Conservation (phyloP, 768 basidiomycete species). For the Russula foetens region DNA sequence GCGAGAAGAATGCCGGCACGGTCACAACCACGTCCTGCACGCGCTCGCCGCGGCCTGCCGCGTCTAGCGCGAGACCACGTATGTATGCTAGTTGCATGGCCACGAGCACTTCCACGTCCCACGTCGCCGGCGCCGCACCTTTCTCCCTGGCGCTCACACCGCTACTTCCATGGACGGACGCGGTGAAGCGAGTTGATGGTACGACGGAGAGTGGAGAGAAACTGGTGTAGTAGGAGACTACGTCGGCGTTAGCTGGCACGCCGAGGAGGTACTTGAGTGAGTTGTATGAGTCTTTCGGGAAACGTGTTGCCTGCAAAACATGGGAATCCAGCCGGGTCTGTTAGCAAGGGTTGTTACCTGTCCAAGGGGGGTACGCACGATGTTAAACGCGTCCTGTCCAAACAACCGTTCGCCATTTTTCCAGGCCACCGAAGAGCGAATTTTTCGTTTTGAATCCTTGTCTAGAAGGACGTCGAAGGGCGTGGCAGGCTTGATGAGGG, state of each 20-base stretch:
- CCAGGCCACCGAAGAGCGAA: slow-evolving; percentile 84
- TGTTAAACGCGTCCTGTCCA: slow-evolving; percentile 79
- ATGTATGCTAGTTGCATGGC: slow-evolving; percentile 93
- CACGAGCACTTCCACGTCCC: slow-evolving; percentile 83
- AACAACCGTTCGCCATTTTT: slow-evolving; percentile 87
- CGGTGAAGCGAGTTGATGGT: slow-evolving; percentile 45
- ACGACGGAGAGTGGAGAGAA: slow-evolving; percentile 52
- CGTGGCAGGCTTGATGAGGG: slow-evolving; percentile 86
- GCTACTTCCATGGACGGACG: slow-evolving; percentile 38
- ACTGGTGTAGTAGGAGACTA: slow-evolving; percentile 29
- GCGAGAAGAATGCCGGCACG: slow-evolving; percentile 84
- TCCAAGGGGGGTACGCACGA: slow-evolving; percentile 45
- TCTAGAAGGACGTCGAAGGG: slow-evolving; percentile 96
- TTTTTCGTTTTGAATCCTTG: slow-evolving; percentile 95
- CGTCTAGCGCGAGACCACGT: slow-evolving; percentile 74
- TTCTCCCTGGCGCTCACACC: slow-evolving; percentile 27
- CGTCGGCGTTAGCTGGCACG: slow-evolving; percentile 37
- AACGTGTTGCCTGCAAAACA: slow-evolving; percentile 72
- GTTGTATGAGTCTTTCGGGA: slow-evolving; percentile 80
- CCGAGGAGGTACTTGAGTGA: slow-evolving; percentile 82
- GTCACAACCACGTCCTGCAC: slow-evolving; percentile 83
- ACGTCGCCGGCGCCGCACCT: slow-evolving; percentile 33
- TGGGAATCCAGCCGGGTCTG: neutral
- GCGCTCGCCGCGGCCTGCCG: slow-evolving; percentile 51
- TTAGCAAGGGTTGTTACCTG: neutral